phyloP scores from a whole-genome alignment of 2,329 filamentous ascomycete species.

The Chrysoporthe puriensis region DNA sequence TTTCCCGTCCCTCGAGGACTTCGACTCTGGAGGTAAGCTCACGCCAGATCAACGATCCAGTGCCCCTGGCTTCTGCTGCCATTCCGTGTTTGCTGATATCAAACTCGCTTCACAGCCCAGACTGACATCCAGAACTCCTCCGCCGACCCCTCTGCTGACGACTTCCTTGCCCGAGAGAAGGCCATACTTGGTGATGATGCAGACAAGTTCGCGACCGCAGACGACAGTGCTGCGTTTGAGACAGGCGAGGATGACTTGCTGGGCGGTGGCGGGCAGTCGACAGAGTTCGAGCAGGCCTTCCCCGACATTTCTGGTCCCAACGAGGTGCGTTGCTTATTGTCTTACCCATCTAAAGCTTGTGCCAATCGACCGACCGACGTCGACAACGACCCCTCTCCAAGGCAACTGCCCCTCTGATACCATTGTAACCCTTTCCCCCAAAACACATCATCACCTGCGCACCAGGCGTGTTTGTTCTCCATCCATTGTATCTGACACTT shows the following conservation, averaged over 20 bases:
- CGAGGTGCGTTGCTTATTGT: conserved; percentile 56
- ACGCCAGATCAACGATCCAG: conserved; percentile 13
- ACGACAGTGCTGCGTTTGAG: conserved; percentile 70
- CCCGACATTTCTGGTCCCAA: conserved; percentile 73
- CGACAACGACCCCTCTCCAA: background rate
- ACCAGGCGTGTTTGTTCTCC: background rate
- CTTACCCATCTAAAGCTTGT: background rate
- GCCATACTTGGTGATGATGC: conserved; percentile 91
- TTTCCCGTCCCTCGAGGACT: conserved; percentile 80
- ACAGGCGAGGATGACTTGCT: conserved; percentile 73
- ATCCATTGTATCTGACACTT: background rate
- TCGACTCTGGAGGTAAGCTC: conserved; percentile 65
- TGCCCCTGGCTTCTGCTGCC: conserved; percentile 18
- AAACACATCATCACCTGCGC: background rate
- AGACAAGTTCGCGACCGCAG: conserved; percentile 79
- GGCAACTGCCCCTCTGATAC: background rate
- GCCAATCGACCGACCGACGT: too few relatives aligned
- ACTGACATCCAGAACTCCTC: conserved; percentile 64
- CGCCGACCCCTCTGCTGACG: conserved; percentile 66
- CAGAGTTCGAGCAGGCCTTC: conserved; percentile 84
- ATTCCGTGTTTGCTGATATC: conserved; percentile 30
- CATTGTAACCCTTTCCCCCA: background rate
- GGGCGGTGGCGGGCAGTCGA: conserved; percentile 52
- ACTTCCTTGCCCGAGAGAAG: conserved; percentile 91
- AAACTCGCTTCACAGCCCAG: conserved; percentile 58